A percentile compares a stretch with the other conserved stretches of the same genome.
Evolutionary conservation across 2,329 filamentous ascomycete species (phyloP).

Genomic region (Colletotrichum sp.): DNA sequence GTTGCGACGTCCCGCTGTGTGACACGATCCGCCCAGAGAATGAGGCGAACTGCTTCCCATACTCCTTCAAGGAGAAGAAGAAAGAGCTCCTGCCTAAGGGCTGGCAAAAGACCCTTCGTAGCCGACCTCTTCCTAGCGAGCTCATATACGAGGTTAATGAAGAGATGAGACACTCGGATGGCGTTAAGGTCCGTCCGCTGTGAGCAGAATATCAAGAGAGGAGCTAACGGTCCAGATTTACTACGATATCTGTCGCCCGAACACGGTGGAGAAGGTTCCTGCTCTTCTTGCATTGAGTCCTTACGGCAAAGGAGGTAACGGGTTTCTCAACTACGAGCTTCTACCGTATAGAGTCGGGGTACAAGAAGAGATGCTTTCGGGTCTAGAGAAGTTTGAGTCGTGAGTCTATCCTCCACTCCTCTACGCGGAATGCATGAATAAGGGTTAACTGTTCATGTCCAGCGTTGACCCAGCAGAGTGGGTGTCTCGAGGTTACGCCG

Average conservation of each 20-base stretch:
- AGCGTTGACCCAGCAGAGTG: constrained; percentile 30
- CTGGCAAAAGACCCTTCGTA: neutral
- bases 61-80: neutral
- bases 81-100: neutral
- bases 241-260: constrained; percentile 47
- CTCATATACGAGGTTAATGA: neutral
- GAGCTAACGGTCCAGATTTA: constrained; percentile 31
- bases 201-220: neutral
- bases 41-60: neutral
- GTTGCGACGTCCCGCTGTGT: neutral
- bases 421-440: neutral
- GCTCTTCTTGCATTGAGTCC: constrained; percentile 36
- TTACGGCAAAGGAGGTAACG: constrained; percentile 50
- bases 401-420: neutral
- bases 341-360: constrained; percentile 43
- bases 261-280: constrained; percentile 35
- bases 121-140: neutral
- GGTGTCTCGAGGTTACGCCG: constrained; percentile 28
- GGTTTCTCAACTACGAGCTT: constrained; percentile 36
- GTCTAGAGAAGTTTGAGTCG: constrained; percentile 31
- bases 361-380: constrained; percentile 21
- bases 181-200: neutral
- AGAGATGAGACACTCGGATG: neutral
- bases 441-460: neutral
- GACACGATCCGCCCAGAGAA: neutral